These are phyloP conservation scores for Saccharomycopsis capsularis DNA, from an alignment of 805 yeast genomes.

Conservation along the genomic window DNA sequence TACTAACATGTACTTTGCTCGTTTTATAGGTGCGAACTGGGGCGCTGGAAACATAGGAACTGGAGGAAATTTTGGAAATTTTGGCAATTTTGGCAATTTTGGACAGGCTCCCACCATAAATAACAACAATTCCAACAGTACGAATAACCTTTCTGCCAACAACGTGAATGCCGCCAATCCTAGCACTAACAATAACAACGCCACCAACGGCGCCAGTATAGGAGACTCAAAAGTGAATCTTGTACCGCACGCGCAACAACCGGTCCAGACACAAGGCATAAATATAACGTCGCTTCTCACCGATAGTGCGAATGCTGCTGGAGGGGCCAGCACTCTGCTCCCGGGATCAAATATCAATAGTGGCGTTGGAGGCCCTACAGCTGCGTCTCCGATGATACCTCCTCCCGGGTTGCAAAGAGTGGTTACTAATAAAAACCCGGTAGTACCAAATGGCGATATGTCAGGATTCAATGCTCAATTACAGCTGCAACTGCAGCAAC, in stretches of 20 bases:
- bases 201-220: background rate
- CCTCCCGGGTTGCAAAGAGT: constrained; percentile 14
- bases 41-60: constrained; percentile 6
- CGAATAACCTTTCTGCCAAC: background rate
- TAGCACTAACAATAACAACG: constrained; percentile 1
- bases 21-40: background rate
- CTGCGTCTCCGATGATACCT: background rate
- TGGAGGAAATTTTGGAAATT: constrained; percentile 20
- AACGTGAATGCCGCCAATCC: background rate
- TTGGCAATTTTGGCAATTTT: constrained; percentile 22
- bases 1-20: too few species aligned
- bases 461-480: background rate
- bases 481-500: background rate
- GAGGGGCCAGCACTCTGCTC: background rate
- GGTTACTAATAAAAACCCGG: background rate
- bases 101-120: constrained; percentile 11
- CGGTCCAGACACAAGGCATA: too few species aligned
- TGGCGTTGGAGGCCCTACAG: background rate
- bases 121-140: background rate
- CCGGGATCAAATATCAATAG: background rate
- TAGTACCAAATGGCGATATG: background rate
- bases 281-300: background rate
- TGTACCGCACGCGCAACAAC: too few species aligned
- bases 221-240: background rate
- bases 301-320: background rate